Base-by-base conservation (phyloP, 2,329 filamentous ascomycete genomes). In the Xylaria polymorpha region DNA sequence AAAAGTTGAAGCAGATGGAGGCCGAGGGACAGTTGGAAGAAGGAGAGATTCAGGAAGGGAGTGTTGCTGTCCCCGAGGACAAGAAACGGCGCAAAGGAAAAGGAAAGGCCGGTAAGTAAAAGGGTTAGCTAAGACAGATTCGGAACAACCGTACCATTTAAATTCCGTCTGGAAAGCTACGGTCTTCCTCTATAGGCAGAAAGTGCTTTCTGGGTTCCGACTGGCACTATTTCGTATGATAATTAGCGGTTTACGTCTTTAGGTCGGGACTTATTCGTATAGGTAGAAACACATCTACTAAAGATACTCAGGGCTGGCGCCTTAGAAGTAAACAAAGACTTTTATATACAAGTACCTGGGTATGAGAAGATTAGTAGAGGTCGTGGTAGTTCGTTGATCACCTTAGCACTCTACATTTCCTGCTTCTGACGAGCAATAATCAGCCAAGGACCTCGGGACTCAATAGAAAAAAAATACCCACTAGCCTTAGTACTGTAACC, bases 31-130 rank as follows among this genome's bases (percentile, higher is more conserved):
- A 84, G 72, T 74, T 87, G 41, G 85, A 88, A 66, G 87, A 89
- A 39, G 92, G 91, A n/a, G 92, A 95, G 79, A 80, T 96, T 44
- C 88, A 90, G 72, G 91, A 91, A 61, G 92, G 92, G 0, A 92
- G 87, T 62, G 85, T 90, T n/a, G 89, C 86, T 71, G 84, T 93
- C 50, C 87, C 90, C 1, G 89, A 88, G 77, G 83, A 83, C 56
- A 79, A 80, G 73, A 78, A 76, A 50, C 77, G 76, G 59, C 77
- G 75, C 61, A 89, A 86, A 76, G 83, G 82, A 20, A 87, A 86
- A 77, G 83, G 86, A 37, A 86, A 85, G 76, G 84, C 83, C 1
- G 73, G 70, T 61, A 72, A 64, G 37, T 76, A 48, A 71, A 25
- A 35, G 20, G 46, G 20, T 12, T 22, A 15, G n/a, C 18, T 12